Conservation (phyloP, 306 rosid species). For the Pyrus betulifolia region DNA sequence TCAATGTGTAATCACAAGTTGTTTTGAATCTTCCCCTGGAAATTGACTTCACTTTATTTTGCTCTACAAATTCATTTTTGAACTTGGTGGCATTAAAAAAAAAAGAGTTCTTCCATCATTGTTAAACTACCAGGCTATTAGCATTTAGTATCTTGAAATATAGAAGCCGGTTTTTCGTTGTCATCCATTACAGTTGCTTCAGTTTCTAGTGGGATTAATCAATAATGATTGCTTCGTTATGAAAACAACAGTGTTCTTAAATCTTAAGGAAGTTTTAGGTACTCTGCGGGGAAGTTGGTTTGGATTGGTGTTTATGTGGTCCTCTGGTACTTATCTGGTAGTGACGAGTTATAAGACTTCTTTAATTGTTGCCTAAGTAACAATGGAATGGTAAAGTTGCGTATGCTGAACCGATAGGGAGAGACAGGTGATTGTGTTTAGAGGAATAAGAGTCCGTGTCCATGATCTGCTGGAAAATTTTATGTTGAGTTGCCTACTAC, state of each 20-base stretch:
- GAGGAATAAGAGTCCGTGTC: not conserved
- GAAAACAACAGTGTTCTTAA: not conserved
- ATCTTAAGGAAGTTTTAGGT: not conserved
- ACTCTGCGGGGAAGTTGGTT: not conserved
- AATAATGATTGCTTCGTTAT: not conserved
- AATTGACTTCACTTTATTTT: not conserved
- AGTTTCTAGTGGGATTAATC: not conserved
- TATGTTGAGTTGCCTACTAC: not conserved
- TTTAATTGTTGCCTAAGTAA: not conserved
- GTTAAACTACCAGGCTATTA: not conserved
- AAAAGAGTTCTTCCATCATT: not conserved
- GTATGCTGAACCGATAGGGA: not conserved
- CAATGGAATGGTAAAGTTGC: not conserved
- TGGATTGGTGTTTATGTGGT: not conserved
- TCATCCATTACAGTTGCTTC: not conserved
- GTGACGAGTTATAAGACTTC: not conserved
- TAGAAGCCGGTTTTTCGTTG: not conserved
- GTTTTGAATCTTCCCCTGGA: not conserved
- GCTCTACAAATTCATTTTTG: not conserved
- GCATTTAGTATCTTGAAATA: not conserved
- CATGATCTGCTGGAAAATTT: not conserved
- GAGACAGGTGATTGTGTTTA: not conserved
- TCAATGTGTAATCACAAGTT: not conserved
- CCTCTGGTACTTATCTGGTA: not conserved
- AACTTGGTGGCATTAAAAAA: not conserved